A percentile compares a stretch with the other conserved stretches of the same genome.
phyloP scores from a whole-genome alignment of 2,329 filamentous ascomycete species.

The Xylaria arbuscula region DNA sequence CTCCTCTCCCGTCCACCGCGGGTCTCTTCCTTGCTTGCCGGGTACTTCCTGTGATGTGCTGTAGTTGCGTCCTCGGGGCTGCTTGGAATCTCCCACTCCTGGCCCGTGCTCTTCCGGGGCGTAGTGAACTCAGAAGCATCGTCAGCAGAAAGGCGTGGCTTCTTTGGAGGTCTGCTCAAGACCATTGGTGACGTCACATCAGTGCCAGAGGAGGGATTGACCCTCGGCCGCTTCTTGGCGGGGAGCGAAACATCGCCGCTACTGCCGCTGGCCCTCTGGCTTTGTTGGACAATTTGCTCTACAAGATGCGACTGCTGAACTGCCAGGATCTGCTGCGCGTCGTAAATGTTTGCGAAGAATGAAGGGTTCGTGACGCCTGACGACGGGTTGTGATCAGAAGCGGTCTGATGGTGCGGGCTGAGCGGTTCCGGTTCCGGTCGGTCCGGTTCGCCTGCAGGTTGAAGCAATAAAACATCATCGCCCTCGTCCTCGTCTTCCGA shows the following conservation, averaged over 20 bases:
- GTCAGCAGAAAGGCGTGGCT: slow-evolving; percentile 38
- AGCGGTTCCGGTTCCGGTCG: slow-evolving; percentile 48
- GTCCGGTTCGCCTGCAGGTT: slow-evolving; percentile 31
- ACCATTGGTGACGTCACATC: slow-evolving; percentile 46
- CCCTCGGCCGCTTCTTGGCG: slow-evolving; percentile 39
- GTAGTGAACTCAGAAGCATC: slow-evolving; percentile 45
- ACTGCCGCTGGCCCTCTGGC: slow-evolving; percentile 49
- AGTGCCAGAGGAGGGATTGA: slow-evolving; percentile 46
- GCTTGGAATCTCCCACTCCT: slow-evolving; percentile 52
- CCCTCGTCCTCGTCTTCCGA: slow-evolving; percentile 50
- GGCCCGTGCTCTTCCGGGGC: slow-evolving; percentile 43
- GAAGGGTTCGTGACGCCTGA: slow-evolving; percentile 47
- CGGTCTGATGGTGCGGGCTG: slow-evolving; percentile 41
- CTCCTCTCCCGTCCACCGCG: slow-evolving; percentile 40
- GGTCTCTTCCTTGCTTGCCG: slow-evolving; percentile 36
- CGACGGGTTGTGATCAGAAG: slow-evolving; percentile 32
- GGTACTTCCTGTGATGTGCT: slow-evolving; percentile 28
- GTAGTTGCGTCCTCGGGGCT: slow-evolving; percentile 41
- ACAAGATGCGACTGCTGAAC: slow-evolving; percentile 48
- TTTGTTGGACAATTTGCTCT: slow-evolving; percentile 50
- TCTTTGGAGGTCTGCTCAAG: slow-evolving; percentile 37
- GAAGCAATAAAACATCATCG: slow-evolving; percentile 38
- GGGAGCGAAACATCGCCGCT: slow-evolving; percentile 48
- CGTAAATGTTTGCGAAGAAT: slow-evolving; percentile 47
- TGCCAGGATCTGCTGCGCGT: slow-evolving; percentile 44